Evolutionary conservation across 805 yeast species (phyloP), one percentile per base, ranked within the genome.

Genomic region (Barnettozyma salicaria): DNA sequence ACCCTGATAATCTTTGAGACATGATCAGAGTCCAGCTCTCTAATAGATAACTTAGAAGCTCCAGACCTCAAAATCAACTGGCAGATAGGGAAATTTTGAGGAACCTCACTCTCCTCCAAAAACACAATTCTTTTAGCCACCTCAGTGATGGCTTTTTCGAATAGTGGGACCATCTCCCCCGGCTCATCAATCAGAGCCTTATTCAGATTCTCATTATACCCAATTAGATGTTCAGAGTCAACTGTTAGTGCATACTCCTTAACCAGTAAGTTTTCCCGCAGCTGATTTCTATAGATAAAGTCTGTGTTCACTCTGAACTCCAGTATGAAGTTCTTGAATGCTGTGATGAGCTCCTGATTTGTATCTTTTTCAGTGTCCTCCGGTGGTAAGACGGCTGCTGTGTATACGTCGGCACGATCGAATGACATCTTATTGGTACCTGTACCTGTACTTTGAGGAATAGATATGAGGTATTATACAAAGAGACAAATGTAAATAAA

Each of bases 1-100:
- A 92, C 76, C 39, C 96, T 71, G 24, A 92, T 90, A 37, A 92
- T 81, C 58, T 87, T 85, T 19, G 96, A 78, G 43, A 92, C 88
- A 56, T 86, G 86, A 32, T 81, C 85, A 2, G 96, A 80, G 56
- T 83, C 90, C 40, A 92, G 67, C 39, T 86, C 78, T 57, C 98
- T 74, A 41, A 92, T 76, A 1, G 90, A 70, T 4, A 80, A 70
- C 41, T 77, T 75, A 40, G 77, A 75, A 12, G 94, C 81, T 37
- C 78, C 77, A 10, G 94, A 80, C 44, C 71, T 72, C 37, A 90
- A 64, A 34, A 87, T 76, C 50, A 90, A 64, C 64, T 92, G 97
- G 55, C 95, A 88, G 14, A 67, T 70, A 9, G 97, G 97, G 53
- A 90, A 78, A 43, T 66, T 67, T 12, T 49, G 47, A 1, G 77